Base-by-base conservation (phyloP, 495 filamentous ascomycete species). In the Penicillium steckii region DNA sequence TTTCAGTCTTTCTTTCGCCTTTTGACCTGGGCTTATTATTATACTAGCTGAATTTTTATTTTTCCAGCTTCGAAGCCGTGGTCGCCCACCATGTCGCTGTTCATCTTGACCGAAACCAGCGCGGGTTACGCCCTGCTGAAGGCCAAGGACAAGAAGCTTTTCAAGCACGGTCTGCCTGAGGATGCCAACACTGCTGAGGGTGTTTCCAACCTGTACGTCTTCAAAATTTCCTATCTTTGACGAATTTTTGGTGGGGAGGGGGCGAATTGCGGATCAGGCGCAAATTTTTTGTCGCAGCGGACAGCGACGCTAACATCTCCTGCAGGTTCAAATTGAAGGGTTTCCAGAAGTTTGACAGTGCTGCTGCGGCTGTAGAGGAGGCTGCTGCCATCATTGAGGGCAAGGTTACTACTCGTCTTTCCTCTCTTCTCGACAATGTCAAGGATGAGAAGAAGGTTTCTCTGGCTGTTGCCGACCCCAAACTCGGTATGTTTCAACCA, bases 361-460 rank as follows among this genome's bases (percentile, higher is more conserved):
- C 94, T 48, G 86, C 87, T 54, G 59, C 71, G 47, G 94, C 95
- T 45, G 74, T 97, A 32, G 87, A 94, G 65, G 94, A 99, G 79
- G 86, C 89, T 55, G 81, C 91, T 23, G 81, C 91, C 19, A 66
- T 99, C 21, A 86, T 89, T 41, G 92, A 97, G 65, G 90, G 91
- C 61, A 97, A 97, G 76, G 90, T 99, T 46, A 92, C 94, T n/a
- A 90, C 93, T 52, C 86, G 90, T 73, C 79, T 99, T 30, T 78
- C 88, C 29, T 77, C 73, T 55, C 81, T 98, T 32, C 83, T 99
- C 38, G 83, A 96, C 53, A 84, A 86, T 29, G 84, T 99, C 70
- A 97, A 97, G 73, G 90, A 95, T 72, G 94, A 99, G 79, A 94
- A 95, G 78, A 97, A 97, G 76, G 86, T 86, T 25, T 95, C 93